Conservation (phyloP, 805 yeast species). For the Debaryomyces maramus region DNA sequence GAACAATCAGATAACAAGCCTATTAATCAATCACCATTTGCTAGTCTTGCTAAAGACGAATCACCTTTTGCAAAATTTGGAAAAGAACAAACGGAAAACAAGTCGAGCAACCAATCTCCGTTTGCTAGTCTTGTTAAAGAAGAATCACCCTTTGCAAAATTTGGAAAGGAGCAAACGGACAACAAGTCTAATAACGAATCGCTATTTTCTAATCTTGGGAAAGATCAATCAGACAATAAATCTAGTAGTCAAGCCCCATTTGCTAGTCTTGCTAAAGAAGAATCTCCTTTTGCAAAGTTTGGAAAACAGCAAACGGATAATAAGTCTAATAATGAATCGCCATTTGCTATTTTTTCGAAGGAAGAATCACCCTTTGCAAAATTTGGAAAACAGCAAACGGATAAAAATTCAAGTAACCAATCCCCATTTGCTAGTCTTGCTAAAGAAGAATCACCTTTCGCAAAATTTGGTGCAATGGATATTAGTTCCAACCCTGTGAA, state of each 20-base stretch:
- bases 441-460: neutral
- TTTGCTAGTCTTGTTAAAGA: conserved; percentile 6
- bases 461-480: neutral
- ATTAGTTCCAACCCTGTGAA: neutral
- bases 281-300: conserved; percentile 7
- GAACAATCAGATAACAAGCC: neutral
- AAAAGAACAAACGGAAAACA: neutral
- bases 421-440: conserved; percentile 10
- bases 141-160: conserved; percentile 8
- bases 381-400: neutral
- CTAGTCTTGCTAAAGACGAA: neutral
- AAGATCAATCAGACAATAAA: neutral
- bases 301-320: neutral
- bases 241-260: conserved; percentile 1
- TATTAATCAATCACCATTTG: conserved; percentile 10
- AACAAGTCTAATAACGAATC: neutral
- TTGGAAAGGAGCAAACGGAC: neutral
- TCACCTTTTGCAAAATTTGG: conserved; percentile 11
- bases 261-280: neutral
- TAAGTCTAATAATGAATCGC: conserved; percentile 6
- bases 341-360: conserved; percentile 9
- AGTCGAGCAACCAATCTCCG: conserved; percentile 6
- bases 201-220: conserved; percentile 7
- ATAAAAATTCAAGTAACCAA: neutral
- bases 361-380: conserved; percentile 10